A percentile compares a stretch with the other conserved stretches of the same genome.
These are phyloP conservation scores for Botrytis cinerea DNA, from an alignment of 2,329 filamentous ascomycete species.

Conservation along the genomic window DNA sequence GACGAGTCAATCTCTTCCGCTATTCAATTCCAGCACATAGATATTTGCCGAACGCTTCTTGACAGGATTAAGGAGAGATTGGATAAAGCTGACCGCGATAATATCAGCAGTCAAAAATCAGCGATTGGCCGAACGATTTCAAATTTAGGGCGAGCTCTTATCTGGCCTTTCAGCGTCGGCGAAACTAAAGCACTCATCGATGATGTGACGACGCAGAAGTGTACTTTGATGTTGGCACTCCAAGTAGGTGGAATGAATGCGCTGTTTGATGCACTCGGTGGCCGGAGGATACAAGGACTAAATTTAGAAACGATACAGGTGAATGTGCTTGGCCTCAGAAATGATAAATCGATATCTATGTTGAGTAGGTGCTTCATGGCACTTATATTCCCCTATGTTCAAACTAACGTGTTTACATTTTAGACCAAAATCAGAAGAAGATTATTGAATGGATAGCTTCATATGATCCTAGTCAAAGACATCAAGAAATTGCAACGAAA, in stretches of 20 bases:
- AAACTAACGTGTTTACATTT: not conserved
- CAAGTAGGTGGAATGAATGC: conserved; percentile 9
- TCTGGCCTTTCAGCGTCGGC: conserved; percentile 17
- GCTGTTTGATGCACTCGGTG: conserved; percentile 8
- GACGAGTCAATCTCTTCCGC: not conserved
- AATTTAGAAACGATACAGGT: not conserved
- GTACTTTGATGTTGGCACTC: conserved; percentile 8
- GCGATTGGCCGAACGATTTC: conserved; percentile 2
- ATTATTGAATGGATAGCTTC: not conserved
- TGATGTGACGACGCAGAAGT: conserved; percentile 11
- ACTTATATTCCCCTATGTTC: not conserved
- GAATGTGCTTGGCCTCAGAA: not conserved
- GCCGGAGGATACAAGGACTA: not conserved
- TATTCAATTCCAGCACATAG: not conserved
- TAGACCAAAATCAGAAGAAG: not conserved
- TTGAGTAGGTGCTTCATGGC: not conserved
- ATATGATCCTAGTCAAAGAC: not conserved
- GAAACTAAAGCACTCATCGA: conserved; percentile 3
- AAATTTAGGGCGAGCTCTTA: not conserved
- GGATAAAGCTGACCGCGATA: not conserved
- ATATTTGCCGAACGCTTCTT: not conserved
- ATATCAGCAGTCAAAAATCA: not conserved
- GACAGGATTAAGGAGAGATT: not conserved
- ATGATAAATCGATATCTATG: not conserved
- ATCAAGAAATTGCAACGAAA: not conserved